phyloP scores from a whole-genome alignment of 2,329 filamentous ascomycete species.

The Lizonia empirigonia region DNA sequence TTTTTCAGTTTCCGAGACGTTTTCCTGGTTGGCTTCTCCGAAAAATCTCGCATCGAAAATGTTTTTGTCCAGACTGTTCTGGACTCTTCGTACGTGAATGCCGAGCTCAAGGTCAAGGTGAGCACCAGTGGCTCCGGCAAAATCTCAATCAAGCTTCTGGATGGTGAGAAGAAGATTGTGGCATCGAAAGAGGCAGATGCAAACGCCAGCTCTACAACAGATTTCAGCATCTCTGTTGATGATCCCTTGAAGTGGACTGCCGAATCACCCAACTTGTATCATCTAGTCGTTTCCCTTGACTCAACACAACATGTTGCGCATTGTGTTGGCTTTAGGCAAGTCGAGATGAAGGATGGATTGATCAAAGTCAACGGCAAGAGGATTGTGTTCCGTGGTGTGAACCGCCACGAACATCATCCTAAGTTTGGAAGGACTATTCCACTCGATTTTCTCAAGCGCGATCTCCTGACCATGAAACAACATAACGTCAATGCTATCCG shows the following conservation, averaged over 20 bases:
- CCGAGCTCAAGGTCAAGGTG: constrained; percentile 58
- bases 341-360: constrained; percentile 66
- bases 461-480: constrained; percentile 70
- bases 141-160: constrained; percentile 54
- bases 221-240: constrained; percentile 52
- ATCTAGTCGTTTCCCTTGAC: constrained; percentile 55
- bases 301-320: constrained; percentile 55
- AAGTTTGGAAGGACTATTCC: constrained; percentile 67
- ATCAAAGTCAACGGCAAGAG: constrained; percentile 67
- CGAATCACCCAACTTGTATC: constrained; percentile 68
- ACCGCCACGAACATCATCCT: constrained; percentile 74
- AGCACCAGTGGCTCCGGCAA: constrained; percentile 48
- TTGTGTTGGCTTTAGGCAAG: constrained; percentile 66
- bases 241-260: constrained; percentile 72
- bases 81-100: constrained; percentile 58
- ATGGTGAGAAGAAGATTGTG: constrained; percentile 45
- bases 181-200: constrained; percentile 20
- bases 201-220: constrained; percentile 21
- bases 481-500: constrained; percentile 75
- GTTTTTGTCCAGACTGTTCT: constrained; percentile 62
- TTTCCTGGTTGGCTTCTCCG: constrained; percentile 63
- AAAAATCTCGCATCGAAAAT: constrained; percentile 60
- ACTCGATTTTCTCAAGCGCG: constrained; percentile 64
- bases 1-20: constrained; percentile 69
- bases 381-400: constrained; percentile 67